phyloP scores from a whole-genome alignment of 331 rosid species.

The Quercus phellos region DNA sequence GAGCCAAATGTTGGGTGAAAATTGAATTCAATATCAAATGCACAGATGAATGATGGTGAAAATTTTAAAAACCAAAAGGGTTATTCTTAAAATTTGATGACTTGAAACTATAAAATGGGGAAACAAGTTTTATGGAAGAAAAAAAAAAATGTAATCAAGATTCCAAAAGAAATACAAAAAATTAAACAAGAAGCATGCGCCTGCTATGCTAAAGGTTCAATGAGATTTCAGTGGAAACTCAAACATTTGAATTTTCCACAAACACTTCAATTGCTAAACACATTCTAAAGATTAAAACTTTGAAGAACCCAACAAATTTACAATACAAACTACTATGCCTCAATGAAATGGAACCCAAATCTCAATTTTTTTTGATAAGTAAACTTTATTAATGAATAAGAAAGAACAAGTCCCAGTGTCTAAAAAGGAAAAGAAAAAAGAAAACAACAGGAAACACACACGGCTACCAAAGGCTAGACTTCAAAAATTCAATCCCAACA shows the following conservation, averaged over 20 bases:
- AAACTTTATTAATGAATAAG: too few relatives aligned
- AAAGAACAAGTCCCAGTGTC: too few relatives aligned
- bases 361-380: neutral
- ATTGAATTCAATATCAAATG: neutral
- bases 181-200: neutral
- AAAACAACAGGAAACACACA: too few relatives aligned
- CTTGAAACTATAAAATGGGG: neutral
- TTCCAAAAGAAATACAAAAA: too few relatives aligned
- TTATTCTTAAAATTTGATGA: neutral
- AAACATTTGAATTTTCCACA: neutral
- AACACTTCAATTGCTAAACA: neutral
- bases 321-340: neutral
- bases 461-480: too few relatives aligned
- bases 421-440: too few relatives aligned
- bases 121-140: neutral
- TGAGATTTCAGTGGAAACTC: neutral
- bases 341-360: conserved; percentile 4
- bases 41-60: conserved; percentile 1
- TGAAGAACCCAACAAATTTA: neutral
- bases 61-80: neutral
- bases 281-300: neutral
- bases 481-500: neutral
- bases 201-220: neutral
- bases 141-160: too few relatives aligned
- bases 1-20: neutral